Evolutionary conservation across 768 basidiomycete genomes (phyloP).

Genomic region (Chiua virens): DNA sequence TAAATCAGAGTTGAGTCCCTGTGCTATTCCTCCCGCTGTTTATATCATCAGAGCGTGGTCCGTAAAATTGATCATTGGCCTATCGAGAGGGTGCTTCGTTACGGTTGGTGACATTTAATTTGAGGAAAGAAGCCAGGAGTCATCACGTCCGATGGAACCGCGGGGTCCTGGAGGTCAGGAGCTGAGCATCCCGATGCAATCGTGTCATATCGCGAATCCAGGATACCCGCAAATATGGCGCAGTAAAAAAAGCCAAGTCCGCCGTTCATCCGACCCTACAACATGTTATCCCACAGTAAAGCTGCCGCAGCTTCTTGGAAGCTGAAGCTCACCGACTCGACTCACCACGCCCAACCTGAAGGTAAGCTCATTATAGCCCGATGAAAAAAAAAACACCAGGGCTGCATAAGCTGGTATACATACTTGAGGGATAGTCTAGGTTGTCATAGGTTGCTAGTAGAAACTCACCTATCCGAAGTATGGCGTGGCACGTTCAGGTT

Average conservation of each 20-base stretch:
- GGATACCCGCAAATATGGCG: not conserved
- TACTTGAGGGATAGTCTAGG: too few relatives aligned
- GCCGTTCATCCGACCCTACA: not conserved
- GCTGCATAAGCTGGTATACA: too few relatives aligned
- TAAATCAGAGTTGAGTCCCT: not conserved
- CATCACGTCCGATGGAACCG: constrained; percentile 24
- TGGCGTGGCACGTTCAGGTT: too few relatives aligned
- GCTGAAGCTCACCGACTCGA: too few relatives aligned
- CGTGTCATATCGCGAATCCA: constrained; percentile 7
- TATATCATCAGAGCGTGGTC: not conserved
- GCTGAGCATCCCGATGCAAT: constrained; percentile 20
- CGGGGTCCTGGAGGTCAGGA: constrained; percentile 2
- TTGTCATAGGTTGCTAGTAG: too few relatives aligned
- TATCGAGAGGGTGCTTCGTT: not conserved
- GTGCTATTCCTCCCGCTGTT: not conserved
- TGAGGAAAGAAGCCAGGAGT: not conserved
- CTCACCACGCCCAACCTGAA: too few relatives aligned
- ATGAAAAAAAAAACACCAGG: not conserved
- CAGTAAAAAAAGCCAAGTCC: not conserved
- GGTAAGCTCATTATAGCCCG: not conserved
- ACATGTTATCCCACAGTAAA: too few relatives aligned
- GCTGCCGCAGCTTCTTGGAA: too few relatives aligned
- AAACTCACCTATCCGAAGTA: not conserved
- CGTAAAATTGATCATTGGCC: not conserved
- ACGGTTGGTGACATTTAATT: not conserved